A percentile compares a stretch with the other conserved stretches of the same genome.
phyloP scores from a whole-genome alignment of 495 filamentous ascomycete species.

The Elaphomyces granulatus region DNA sequence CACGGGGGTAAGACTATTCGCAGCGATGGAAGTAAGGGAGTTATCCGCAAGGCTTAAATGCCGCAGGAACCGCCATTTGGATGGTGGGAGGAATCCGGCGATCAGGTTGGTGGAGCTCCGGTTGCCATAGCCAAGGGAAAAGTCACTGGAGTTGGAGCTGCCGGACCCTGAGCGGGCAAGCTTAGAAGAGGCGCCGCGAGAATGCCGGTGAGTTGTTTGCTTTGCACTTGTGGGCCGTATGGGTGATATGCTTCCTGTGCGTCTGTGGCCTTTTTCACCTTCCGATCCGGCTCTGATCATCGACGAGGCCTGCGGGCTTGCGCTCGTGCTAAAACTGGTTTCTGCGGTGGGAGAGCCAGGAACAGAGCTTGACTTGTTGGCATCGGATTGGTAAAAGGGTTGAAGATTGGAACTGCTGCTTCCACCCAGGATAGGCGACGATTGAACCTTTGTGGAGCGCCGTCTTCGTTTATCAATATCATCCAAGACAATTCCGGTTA shows the following conservation, averaged over 20 bases:
- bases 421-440: constrained; percentile 58
- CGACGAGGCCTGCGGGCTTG: constrained; percentile 28
- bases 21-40: constrained; percentile 61
- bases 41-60: constrained; percentile 91
- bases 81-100: constrained; percentile 49
- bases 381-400: constrained; percentile 42
- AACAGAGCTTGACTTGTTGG: constrained; percentile 38
- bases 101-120: constrained; percentile 63
- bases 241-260: constrained; percentile 64
- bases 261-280: constrained; percentile 33
- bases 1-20: constrained; percentile 60
- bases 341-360: constrained; percentile 51
- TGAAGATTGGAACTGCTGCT: constrained; percentile 26
- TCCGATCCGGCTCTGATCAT: constrained; percentile 40
- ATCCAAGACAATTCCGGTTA: constrained; percentile 86
- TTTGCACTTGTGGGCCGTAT: constrained; percentile 53
- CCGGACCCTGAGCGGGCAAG: constrained; percentile 77
- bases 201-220: constrained; percentile 37
- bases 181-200: constrained; percentile 41
- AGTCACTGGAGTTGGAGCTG: constrained; percentile 77
- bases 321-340: constrained; percentile 28
- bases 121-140: constrained; percentile 50
- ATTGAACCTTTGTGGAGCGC: constrained; percentile 70
- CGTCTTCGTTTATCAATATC: constrained; percentile 86
- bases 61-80: constrained; percentile 88